A percentile compares a stretch with the other conserved stretches of the same genome.
Evolutionary conservation across 345 rosid genomes (phyloP).

Genomic region (Reutealis trisperma): DNA sequence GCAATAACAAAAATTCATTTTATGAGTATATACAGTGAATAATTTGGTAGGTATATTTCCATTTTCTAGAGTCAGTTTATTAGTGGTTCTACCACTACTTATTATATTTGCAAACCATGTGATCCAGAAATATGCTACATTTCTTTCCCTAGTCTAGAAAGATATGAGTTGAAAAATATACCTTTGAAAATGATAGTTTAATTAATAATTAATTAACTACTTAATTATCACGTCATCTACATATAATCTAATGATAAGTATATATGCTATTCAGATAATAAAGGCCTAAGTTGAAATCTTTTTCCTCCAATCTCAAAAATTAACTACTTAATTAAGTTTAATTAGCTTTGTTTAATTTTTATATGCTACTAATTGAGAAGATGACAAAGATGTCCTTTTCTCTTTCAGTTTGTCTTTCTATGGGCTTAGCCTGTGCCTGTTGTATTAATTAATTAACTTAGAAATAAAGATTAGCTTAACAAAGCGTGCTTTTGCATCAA

Average conservation of each 20-base stretch:
- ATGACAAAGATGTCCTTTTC: not conserved
- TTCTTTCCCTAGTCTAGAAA: too few relatives aligned
- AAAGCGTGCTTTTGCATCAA: not conserved
- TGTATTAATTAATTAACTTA: slow-evolving; percentile 9
- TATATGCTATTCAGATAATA: too few relatives aligned
- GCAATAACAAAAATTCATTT: too few relatives aligned
- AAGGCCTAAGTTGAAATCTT: too few relatives aligned
- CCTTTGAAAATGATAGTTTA: too few relatives aligned
- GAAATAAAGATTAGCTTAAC: not conserved
- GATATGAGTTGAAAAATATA: too few relatives aligned
- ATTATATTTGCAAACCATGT: too few relatives aligned
- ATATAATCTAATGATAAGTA: too few relatives aligned
- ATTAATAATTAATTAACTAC: too few relatives aligned
- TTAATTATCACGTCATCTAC: too few relatives aligned
- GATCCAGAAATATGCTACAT: not conserved
- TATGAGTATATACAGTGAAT: too few relatives aligned
- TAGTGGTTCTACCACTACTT: not conserved
- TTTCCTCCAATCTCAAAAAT: not conserved
- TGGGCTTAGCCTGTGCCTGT: not conserved
- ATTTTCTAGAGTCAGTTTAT: not conserved
- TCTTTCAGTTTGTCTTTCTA: not conserved
- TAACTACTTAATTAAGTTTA: not conserved
- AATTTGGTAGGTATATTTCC: too few relatives aligned
- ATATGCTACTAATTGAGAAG: not conserved
- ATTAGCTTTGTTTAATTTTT: not conserved